phyloP scores from a whole-genome alignment of 202 grass and related monocot genomes.

The Elaeis oleifera region DNA sequence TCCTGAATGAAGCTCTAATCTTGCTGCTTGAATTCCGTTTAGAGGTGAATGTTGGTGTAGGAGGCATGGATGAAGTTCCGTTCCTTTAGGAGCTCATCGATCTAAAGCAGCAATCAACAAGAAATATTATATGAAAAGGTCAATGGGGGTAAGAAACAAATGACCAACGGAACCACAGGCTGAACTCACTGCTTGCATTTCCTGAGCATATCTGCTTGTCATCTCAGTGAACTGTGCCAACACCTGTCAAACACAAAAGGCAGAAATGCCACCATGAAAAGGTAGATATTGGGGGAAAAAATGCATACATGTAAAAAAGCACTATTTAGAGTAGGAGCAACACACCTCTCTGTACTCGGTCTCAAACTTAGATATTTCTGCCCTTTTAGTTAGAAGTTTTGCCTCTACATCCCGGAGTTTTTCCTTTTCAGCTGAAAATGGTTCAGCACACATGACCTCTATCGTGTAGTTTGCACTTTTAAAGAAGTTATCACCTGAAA shows the following conservation, averaged over 20 bases:
- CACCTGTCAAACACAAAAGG: not conserved
- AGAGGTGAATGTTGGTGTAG: conserved; percentile 66
- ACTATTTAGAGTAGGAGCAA: not conserved
- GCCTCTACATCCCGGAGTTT: conserved; percentile 62
- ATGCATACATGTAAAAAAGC: not conserved
- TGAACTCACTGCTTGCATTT: conserved; percentile 79
- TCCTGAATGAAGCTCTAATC: conserved; percentile 52
- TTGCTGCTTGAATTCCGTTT: conserved; percentile 53
- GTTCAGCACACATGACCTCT: conserved; percentile 77
- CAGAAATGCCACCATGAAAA: not conserved
- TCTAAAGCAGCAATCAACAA: conserved; percentile 30
- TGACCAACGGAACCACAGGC: not conserved
- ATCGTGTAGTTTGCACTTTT: conserved; percentile 86
- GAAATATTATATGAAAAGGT: not conserved
- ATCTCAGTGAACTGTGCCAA: conserved; percentile 93
- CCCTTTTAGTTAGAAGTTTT: conserved; percentile 72
- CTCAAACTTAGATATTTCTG: conserved; percentile 91
- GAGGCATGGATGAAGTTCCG: conserved; percentile 81
- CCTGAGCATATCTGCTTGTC: conserved; percentile 88
- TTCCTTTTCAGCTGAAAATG: conserved; percentile 69
- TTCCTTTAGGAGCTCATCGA: conserved; percentile 86
- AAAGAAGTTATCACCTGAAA: conserved; percentile 97
- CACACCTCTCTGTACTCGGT: conserved; percentile 83
- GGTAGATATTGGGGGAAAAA: not conserved
- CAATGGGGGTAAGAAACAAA: not conserved